A percentile compares a stretch with the other conserved stretches of the same genome.
These are phyloP conservation scores for Citrus glauca DNA, from an alignment of 345 rosid genomes.

Conservation along the genomic window DNA sequence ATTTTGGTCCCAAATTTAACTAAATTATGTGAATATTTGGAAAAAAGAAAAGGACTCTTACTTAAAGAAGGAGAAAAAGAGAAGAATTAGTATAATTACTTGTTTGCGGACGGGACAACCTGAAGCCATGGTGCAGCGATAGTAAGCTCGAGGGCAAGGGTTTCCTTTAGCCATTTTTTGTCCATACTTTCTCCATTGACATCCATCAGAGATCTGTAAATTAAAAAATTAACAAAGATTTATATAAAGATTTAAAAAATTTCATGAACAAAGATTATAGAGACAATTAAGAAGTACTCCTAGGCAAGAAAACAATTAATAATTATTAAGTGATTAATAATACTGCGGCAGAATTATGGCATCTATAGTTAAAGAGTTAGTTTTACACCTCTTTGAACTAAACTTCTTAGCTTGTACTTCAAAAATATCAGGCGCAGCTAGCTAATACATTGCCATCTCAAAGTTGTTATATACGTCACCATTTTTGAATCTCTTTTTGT, in stretches of 20 bases:
- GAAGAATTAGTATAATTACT: constrained; percentile 14
- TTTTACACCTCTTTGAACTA: background rate
- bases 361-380: background rate
- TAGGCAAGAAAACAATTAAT: background rate
- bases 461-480: background rate
- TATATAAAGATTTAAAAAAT: too few species aligned
- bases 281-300: background rate
- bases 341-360: background rate
- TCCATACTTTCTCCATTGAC: constrained; percentile 66
- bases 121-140: constrained; percentile 59
- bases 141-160: constrained; percentile 63
- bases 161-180: constrained; percentile 68
- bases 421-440: constrained; percentile 22
- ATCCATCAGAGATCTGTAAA: constrained; percentile 52
- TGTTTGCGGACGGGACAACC: constrained; percentile 61
- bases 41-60: too few species aligned
- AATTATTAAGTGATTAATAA: too few species aligned
- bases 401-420: constrained; percentile 15
- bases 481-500: background rate
- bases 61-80: background rate
- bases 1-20: too few species aligned
- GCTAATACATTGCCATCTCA: background rate
- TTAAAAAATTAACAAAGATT: too few species aligned
- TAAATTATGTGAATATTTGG: too few species aligned
- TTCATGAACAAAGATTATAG: background rate